Base-by-base conservation (phyloP, 192 early-diverging fungal species). In the Backusella liffmaniae region DNA sequence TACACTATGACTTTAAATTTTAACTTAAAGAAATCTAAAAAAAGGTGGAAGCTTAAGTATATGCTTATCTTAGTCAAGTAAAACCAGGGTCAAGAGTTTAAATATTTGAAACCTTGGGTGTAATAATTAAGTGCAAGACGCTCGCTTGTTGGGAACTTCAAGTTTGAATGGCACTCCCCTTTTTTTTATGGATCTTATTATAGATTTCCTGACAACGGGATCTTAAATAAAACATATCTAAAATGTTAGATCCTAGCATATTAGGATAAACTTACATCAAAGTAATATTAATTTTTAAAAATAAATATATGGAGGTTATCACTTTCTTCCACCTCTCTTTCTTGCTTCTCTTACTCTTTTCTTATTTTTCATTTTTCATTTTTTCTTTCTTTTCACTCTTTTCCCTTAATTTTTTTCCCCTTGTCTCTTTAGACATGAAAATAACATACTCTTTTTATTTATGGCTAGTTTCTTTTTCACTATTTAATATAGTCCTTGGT, bases 181-280 rank as follows among this genome's bases (percentile, higher is more conserved):
- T 53, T 51, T 56, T 44, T 49, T 49, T 49, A 49, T 49, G 18
- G 4, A 49, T 49, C 46, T 49, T 49, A 49, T 29, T 29, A 62
- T 62, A 62, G 56, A 62, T 21, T 53, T n/a, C 51, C n/a, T 53
- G 5, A 21, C 18, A 53, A 62, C 56, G 56, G 56, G 23, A 62
- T 29, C 29, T 23, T 29, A 62, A 62, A 62, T 62, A 62, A 62
- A 62, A 62, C 26, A 62, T 62, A 62, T 62, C 56, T 62, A 62
- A 62, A 53, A 62, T 29, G 56, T 13, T 62, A 62, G 26, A 29
- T 62, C n/a, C n/a, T 49, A 49, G 18, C 5, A 5, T n/a, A n/a
- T 13, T 13, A 29, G 23, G 56, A 62, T 62, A 62, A 29, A 62
- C 56, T 26, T 49, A 49, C 6, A 6, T 49, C 46, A 49, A 49